phyloP scores from a whole-genome alignment of 2,329 filamentous ascomycete genomes.

The Exophiala dermatitidis region DNA sequence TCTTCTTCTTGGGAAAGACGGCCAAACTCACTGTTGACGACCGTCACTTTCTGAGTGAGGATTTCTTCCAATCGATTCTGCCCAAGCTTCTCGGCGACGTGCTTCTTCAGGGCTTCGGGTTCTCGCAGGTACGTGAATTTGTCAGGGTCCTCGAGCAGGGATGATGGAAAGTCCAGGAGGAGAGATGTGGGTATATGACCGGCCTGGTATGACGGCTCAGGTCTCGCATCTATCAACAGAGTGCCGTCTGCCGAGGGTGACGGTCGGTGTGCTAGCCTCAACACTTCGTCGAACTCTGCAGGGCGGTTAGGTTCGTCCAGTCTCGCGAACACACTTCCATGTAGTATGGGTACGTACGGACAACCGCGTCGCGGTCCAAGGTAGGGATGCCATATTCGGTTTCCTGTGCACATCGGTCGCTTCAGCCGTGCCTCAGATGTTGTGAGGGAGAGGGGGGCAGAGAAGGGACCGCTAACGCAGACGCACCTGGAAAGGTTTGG shows the following conservation, averaged over 20 bases:
- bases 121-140: conserved; percentile 9
- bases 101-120: conserved; percentile 1
- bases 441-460: neutral
- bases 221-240: conserved; percentile 9
- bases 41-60: neutral
- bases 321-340: neutral
- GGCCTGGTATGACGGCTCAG: conserved; percentile 4
- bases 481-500: conserved; percentile 2
- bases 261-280: conserved; percentile 5
- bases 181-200: conserved; percentile 10
- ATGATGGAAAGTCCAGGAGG: conserved; percentile 9
- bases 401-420: neutral
- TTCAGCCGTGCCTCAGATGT: neutral
- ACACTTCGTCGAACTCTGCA: conserved; percentile 7
- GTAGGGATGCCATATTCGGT: conserved; percentile 6
- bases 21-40: conserved; percentile 8
- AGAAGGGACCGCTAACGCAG: neutral
- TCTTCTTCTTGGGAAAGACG: neutral
- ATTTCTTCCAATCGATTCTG: conserved; percentile 5
- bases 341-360: conserved; percentile 2
- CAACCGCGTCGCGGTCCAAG: conserved; percentile 4
- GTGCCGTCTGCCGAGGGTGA: conserved; percentile 1
- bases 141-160: conserved; percentile 5
- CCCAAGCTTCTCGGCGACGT: conserved; percentile 8
- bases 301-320: neutral